phyloP scores from a whole-genome alignment of 345 rosid genomes.

The Geranium rotundifolium region DNA sequence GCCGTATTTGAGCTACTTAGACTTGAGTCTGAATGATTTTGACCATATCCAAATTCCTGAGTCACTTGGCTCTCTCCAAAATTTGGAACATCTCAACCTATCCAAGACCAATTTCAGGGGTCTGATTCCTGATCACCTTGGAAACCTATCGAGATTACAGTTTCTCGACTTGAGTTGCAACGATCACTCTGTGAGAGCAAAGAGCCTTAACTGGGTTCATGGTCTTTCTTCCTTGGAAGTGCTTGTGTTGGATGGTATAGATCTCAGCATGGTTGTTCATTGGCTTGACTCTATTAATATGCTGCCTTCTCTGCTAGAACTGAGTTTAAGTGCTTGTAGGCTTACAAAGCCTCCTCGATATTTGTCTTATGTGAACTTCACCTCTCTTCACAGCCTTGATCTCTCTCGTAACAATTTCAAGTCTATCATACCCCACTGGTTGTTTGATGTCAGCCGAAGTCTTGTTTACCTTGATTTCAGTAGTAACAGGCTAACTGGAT shows the following conservation, averaged over 20 bases:
- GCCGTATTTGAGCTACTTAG: conserved; percentile 11
- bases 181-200: neutral
- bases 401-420: conserved; percentile 20
- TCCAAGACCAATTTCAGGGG: conserved; percentile 15
- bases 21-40: conserved; percentile 20
- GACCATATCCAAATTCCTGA: conserved; percentile 10
- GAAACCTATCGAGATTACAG: conserved; percentile 17
- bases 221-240: conserved; percentile 14
- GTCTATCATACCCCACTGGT: conserved; percentile 13
- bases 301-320: conserved; percentile 19
- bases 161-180: conserved; percentile 16
- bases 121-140: conserved; percentile 13
- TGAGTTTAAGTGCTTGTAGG: conserved; percentile 11
- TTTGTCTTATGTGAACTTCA: conserved; percentile 9
- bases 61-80: conserved; percentile 15
- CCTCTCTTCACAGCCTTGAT: conserved; percentile 17
- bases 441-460: conserved; percentile 10
- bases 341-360: conserved; percentile 12
- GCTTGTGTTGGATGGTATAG: conserved; percentile 10
- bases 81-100: conserved; percentile 14
- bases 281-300: conserved; percentile 14
- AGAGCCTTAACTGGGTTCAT: conserved; percentile 13
- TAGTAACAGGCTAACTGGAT: conserved; percentile 9
- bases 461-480: conserved; percentile 13
- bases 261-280: conserved; percentile 7